Conservation (phyloP, 768 basidiomycete genomes). For the Sutorius australiensis region DNA sequence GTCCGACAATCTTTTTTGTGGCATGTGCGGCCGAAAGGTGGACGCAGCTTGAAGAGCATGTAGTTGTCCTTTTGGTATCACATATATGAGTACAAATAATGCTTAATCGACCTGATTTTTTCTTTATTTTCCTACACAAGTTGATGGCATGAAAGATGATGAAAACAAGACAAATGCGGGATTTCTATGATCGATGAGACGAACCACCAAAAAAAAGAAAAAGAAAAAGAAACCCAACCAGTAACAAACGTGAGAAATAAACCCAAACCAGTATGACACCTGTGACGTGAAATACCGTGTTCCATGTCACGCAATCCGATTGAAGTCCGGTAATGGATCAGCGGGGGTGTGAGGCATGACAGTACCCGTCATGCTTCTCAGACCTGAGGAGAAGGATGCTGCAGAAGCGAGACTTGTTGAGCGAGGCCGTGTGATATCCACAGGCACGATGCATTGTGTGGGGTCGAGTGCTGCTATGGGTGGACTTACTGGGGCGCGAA, state of each 20-base stretch:
- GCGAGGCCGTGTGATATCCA: slow-evolving; percentile 34
- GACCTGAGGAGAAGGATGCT: slow-evolving; percentile 23
- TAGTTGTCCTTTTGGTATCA: slow-evolving; percentile 25
- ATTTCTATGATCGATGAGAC: slow-evolving; percentile 31
- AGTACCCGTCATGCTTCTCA: slow-evolving; percentile 19
- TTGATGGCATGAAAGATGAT: slow-evolving; percentile 10
- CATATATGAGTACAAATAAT: slow-evolving; percentile 35
- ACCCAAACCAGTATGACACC: slow-evolving; percentile 30
- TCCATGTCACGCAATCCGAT: slow-evolving; percentile 19
- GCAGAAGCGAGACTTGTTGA: slow-evolving; percentile 31
- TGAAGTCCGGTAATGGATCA: slow-evolving; percentile 27
- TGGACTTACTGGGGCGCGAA: slow-evolving; percentile 28
- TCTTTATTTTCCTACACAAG: slow-evolving; percentile 22
- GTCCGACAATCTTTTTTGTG: slow-evolving; percentile 40
- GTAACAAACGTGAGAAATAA: slow-evolving; percentile 15
- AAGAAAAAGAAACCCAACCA: slow-evolving; percentile 19
- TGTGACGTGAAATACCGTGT: slow-evolving; percentile 8
- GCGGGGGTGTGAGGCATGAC: slow-evolving; percentile 23
- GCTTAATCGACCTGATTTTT: slow-evolving; percentile 28
- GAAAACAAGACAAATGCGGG: slow-evolving; percentile 13
- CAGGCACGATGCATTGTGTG: slow-evolving; percentile 23
- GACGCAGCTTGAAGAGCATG: slow-evolving; percentile 13
- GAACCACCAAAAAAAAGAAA: slow-evolving; percentile 21
- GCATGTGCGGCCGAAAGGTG: slow-evolving; percentile 41
- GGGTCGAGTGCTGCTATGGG: slow-evolving; percentile 23